Conservation (phyloP, 106 monocot genomes). For the Gastrodia elata region DNA sequence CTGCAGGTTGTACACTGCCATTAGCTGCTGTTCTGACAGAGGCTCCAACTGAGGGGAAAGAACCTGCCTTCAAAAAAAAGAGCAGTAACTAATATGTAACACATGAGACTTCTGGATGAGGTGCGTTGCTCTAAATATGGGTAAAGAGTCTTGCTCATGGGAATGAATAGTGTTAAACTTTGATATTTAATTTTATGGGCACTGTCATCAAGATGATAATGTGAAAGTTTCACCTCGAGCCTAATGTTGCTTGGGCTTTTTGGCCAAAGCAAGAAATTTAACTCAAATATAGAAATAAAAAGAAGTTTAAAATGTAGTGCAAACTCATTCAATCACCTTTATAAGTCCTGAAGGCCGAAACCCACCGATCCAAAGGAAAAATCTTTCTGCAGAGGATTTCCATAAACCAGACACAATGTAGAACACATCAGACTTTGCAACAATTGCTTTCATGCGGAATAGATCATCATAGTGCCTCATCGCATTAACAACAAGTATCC, state of each 20-base stretch:
- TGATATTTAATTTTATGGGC: no score
- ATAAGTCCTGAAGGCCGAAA: conserved; percentile 91
- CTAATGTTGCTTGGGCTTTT: no score
- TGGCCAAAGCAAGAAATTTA: no score
- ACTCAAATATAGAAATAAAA: neutral
- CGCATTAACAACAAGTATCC: conserved; percentile 58
- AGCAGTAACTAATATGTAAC: neutral
- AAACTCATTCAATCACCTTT: conserved; percentile 41
- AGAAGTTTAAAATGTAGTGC: neutral
- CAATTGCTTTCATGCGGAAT: conserved; percentile 64
- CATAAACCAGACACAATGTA: conserved; percentile 92
- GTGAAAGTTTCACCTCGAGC: no score
- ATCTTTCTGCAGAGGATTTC: conserved; percentile 62
- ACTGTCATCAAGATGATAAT: no score
- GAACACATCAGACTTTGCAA: conserved; percentile 79
- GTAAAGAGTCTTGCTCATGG: no score
- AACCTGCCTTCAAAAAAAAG: conserved; percentile 26
- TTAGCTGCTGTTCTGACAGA: conserved; percentile 55
- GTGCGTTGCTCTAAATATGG: no score
- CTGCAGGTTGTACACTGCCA: conserved; percentile 41
- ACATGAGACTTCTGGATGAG: neutral
- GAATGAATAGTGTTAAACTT: no score
- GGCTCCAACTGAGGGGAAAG: conserved; percentile 56
- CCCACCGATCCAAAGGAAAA: conserved; percentile 94
- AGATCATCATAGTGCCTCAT: conserved; percentile 63